Evolutionary conservation across 164 flowering plant species (phyloP).

Genomic region (Kalanchoe fedtschenkoi): DNA sequence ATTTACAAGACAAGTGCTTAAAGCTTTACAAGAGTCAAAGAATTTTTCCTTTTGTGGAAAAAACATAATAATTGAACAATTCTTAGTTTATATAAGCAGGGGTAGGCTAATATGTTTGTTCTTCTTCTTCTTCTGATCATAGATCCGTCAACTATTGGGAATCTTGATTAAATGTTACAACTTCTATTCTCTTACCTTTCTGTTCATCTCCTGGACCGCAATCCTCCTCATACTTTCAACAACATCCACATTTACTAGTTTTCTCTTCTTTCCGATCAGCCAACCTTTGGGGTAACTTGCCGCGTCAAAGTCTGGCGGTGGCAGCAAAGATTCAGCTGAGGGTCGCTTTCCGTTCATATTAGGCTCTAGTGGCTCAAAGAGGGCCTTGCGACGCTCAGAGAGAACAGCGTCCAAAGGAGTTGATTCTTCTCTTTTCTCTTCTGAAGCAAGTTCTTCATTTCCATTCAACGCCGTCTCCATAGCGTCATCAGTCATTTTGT

Average conservation of each 20-base stretch:
- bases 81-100: too few species aligned
- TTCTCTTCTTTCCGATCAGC: slow-evolving; percentile 91
- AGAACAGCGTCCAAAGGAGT: slow-evolving; percentile 20
- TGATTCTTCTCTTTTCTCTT: slow-evolving; percentile 23
- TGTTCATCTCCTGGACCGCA: slow-evolving; percentile 91
- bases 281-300: slow-evolving; percentile 76
- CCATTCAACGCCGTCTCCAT: slow-evolving; percentile 18
- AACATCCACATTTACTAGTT: slow-evolving; percentile 94
- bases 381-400: slow-evolving; percentile 80
- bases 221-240: slow-evolving; percentile 94
- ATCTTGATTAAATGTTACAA: too few species aligned
- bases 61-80: too few species aligned
- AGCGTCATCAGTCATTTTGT: slow-evolving; percentile 24
- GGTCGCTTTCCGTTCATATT: slow-evolving; percentile 30
- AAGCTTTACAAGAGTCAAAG: not conserved
- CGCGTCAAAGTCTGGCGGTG: slow-evolving; percentile 91
- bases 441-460: slow-evolving; percentile 23
- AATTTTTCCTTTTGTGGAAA: too few species aligned
- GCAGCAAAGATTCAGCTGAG: slow-evolving; percentile 59
- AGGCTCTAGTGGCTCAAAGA: slow-evolving; percentile 79
- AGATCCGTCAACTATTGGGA: too few species aligned
- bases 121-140: slow-evolving; percentile 1
- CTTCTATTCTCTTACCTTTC: too few species aligned
- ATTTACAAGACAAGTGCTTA: not conserved
- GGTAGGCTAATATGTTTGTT: too few species aligned